phyloP scores from a whole-genome alignment of 1,139 yeast species.

The Lodderomyces beijingensis region DNA sequence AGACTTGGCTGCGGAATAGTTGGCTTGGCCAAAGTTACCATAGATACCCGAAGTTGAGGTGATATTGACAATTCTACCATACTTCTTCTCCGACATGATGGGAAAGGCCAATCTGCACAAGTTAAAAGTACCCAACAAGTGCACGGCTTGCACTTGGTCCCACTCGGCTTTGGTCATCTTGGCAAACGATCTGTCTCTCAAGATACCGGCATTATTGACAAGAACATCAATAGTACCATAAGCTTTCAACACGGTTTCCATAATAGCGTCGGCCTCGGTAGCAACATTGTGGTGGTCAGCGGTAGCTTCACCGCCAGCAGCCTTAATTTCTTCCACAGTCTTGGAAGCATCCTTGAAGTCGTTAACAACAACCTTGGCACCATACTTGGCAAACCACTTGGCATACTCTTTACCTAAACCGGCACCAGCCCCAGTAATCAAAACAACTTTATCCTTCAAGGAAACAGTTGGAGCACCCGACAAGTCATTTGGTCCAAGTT shows the following conservation, averaged over 20 bases:
- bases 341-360: slow-evolving; percentile 75
- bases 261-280: slow-evolving; percentile 68
- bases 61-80: slow-evolving; percentile 82
- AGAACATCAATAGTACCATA: slow-evolving; percentile 86
- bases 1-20: slow-evolving; percentile 90
- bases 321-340: slow-evolving; percentile 75
- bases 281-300: slow-evolving; percentile 82
- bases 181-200: slow-evolving; percentile 83
- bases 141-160: slow-evolving; percentile 78
- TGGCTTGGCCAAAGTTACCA: slow-evolving; percentile 97
- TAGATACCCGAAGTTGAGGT: slow-evolving; percentile 95
- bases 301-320: slow-evolving; percentile 78
- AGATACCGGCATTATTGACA: slow-evolving; percentile 91
- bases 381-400: slow-evolving; percentile 75
- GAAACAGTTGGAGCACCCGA: slow-evolving; percentile 48
- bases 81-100: slow-evolving; percentile 67
- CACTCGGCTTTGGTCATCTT: slow-evolving; percentile 85
- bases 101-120: slow-evolving; percentile 95
- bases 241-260: slow-evolving; percentile 69
- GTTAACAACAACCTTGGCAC: slow-evolving; percentile 93
- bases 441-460: slow-evolving; percentile 78
- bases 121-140: slow-evolving; percentile 75
- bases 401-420: slow-evolving; percentile 96
- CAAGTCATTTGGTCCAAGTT: slow-evolving; percentile 55
- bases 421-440: slow-evolving; percentile 94